A percentile compares a stretch with the other conserved stretches of the same genome.
Evolutionary conservation across 139 green algal species (phyloP).

Genomic region (Raphidocelis subcapitata): DNA sequence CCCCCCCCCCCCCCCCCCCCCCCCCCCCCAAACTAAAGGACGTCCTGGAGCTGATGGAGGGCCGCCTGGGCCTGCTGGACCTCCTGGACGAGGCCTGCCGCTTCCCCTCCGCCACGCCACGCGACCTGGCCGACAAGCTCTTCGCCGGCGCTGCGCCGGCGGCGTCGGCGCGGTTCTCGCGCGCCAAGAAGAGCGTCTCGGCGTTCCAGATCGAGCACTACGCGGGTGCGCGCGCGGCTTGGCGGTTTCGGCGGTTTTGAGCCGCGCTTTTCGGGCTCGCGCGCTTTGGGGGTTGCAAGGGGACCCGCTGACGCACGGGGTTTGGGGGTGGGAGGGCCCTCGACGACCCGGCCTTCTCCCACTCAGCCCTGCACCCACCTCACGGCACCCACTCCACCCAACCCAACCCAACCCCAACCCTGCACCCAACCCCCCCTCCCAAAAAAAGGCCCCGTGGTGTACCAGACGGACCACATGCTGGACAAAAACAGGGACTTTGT

Average conservation of each 20-base stretch:
- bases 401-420: too few species aligned
- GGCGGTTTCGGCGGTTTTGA: too few species aligned
- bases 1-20: too few species aligned
- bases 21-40: slow-evolving; percentile 52
- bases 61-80: slow-evolving; percentile 88
- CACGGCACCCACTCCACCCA: too few species aligned
- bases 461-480: slow-evolving; percentile 76
- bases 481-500: slow-evolving; percentile 94
- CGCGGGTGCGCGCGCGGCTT: slow-evolving; percentile 52
- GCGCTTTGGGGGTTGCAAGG: too few species aligned
- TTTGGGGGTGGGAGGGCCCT: too few species aligned
- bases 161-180: slow-evolving; percentile 77
- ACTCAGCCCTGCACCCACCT: too few species aligned
- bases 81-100: slow-evolving; percentile 93
- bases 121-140: slow-evolving; percentile 87
- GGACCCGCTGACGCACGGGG: too few species aligned
- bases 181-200: slow-evolving; percentile 80
- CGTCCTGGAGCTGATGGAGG: slow-evolving; percentile 96
- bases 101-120: slow-evolving; percentile 4
- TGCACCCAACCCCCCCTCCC: slow-evolving; percentile 5
- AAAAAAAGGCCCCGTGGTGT: slow-evolving; percentile 59
- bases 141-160: slow-evolving; percentile 60
- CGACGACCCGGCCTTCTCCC: too few species aligned
- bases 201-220: slow-evolving; percentile 98
- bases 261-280: too few species aligned